Conservation (phyloP, 139 green algal species). For the Chlorella sp. region DNA sequence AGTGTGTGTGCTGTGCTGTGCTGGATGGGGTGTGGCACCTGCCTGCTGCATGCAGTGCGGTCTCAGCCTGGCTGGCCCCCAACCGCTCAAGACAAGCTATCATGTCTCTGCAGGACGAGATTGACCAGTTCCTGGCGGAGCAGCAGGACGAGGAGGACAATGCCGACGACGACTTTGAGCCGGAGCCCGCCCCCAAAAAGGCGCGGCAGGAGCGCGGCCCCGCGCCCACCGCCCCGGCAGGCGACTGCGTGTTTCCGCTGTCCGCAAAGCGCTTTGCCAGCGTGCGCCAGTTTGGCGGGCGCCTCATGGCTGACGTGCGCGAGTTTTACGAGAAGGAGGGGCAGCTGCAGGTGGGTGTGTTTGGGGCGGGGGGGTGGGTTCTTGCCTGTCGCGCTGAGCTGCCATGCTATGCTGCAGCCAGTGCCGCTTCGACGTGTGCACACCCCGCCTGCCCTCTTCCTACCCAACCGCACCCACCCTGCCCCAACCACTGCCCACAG, state of each 20-base stretch:
- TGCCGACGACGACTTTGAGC: neutral
- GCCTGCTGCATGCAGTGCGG: too few species aligned
- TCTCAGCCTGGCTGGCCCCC: too few species aligned
- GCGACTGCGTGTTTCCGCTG: slow-evolving; percentile 15
- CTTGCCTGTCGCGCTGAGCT: neutral
- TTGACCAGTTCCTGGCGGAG: slow-evolving; percentile 38
- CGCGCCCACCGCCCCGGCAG: neutral
- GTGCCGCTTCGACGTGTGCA: neutral
- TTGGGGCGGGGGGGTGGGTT: neutral
- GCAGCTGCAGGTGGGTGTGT: neutral
- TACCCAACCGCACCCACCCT: too few species aligned
- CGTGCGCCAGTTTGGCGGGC: slow-evolving; percentile 38
- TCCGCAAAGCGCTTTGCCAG: slow-evolving; percentile 38
- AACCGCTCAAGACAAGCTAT: too few species aligned
- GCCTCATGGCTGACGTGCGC: slow-evolving; percentile 52
- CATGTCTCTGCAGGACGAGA: slow-evolving; percentile 30
- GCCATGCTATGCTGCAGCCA: neutral
- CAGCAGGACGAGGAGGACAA: slow-evolving; percentile 1
- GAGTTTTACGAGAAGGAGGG: slow-evolving; percentile 66
- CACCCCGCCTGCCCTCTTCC: neutral
- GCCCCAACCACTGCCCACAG: neutral
- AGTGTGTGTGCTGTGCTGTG: too few species aligned
- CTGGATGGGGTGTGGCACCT: too few species aligned
- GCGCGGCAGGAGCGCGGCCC: neutral
- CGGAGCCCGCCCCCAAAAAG: neutral